Evolutionary conservation across 148 eudicot species (phyloP).

Genomic region (Oxyria digyna): DNA sequence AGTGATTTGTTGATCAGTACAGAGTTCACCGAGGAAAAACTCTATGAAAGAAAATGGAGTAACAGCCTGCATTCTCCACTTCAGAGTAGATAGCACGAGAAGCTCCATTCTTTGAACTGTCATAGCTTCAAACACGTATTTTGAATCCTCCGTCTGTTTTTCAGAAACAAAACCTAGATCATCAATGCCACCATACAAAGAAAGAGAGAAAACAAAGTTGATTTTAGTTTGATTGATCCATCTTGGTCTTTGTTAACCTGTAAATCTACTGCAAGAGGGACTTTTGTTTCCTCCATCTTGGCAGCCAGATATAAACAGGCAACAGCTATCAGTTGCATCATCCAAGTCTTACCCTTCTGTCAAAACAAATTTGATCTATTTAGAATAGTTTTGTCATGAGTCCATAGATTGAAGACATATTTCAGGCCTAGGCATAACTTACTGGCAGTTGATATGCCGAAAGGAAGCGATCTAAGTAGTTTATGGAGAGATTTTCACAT

Average conservation of each 20-base stretch:
- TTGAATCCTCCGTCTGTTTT: conserved; percentile 40
- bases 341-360: conserved; percentile 58
- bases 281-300: conserved; percentile 64
- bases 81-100: conserved; percentile 58
- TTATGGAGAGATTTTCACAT: conserved; percentile 48
- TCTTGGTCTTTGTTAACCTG: conserved; percentile 30
- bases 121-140: conserved; percentile 53
- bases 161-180: neutral
- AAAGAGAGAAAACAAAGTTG: neutral
- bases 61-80: conserved; percentile 77
- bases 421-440: conserved; percentile 18
- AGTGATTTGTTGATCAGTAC: conserved; percentile 35
- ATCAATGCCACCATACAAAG: neutral
- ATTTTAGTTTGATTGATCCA: neutral
- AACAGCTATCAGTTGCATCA: conserved; percentile 67
- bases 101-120: conserved; percentile 78
- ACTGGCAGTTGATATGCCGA: conserved; percentile 52
- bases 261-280: conserved; percentile 48
- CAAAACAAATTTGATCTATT: neutral
- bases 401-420: too few relatives aligned
- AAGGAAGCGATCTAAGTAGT: conserved; percentile 73
- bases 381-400: neutral
- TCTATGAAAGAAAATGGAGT: conserved; percentile 78
- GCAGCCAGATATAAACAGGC: conserved; percentile 69
- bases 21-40: conserved; percentile 41